A percentile compares a stretch with the other conserved stretches of the same genome.
phyloP scores from a whole-genome alignment of 208 protist species.

The Acanthamoeba culbertsoni region DNA sequence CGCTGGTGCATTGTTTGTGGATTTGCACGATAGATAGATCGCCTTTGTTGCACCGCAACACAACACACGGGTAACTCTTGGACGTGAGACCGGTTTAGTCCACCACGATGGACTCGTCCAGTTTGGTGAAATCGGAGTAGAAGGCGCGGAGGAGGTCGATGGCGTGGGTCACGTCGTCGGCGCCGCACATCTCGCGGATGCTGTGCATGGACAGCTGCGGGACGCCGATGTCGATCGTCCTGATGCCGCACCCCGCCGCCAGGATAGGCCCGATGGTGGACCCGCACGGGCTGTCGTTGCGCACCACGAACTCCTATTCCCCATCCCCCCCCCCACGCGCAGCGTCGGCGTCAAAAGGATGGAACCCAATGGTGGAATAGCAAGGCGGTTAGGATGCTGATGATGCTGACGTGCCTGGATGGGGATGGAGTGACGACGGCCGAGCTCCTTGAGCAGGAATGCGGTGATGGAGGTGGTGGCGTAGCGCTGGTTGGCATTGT shows the following conservation, averaged over 20 bases:
- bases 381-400: too few relatives aligned
- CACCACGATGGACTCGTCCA: conserved; percentile 15
- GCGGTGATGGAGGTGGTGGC: conserved; percentile 90
- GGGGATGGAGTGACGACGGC: conserved; percentile 73
- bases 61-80: too few relatives aligned
- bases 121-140: conserved; percentile 21
- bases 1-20: too few relatives aligned
- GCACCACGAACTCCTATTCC: conserved; percentile 94
- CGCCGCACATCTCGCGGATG: conserved; percentile 95
- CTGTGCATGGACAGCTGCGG: conserved; percentile 96
- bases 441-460: conserved; percentile 88
- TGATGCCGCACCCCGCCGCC: conserved; percentile 90
- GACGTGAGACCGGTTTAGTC: background rate
- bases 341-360: too few relatives aligned
- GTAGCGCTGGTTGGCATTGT: conserved; percentile 95
- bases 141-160: conserved; percentile 84
- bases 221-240: conserved; percentile 95
- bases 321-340: too few relatives aligned
- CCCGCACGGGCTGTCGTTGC: conserved; percentile 96
- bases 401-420: conserved; percentile 67
- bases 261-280: conserved; percentile 97
- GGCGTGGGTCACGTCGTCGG: conserved; percentile 88
- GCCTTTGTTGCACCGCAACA: too few relatives aligned
- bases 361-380: background rate
- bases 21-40: too few relatives aligned